Evolutionary conservation across 345 rosid genomes (phyloP).

Genomic region (Draba incana): DNA sequence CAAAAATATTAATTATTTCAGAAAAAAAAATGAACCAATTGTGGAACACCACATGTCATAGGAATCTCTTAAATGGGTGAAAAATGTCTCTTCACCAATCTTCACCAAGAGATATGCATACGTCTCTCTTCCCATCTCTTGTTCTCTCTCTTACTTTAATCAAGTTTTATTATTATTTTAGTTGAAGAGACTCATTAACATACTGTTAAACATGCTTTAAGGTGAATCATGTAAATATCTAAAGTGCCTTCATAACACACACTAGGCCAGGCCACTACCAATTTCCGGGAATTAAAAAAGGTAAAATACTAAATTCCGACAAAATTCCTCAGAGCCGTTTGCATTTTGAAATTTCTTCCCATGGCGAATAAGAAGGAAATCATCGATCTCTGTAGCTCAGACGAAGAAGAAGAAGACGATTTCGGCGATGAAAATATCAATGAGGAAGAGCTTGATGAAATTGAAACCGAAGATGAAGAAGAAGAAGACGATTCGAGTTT

Average conservation of each 20-base stretch:
- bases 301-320: neutral
- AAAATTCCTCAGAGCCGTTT: slow-evolving; percentile 24
- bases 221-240: slow-evolving; percentile 6
- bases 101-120: too few relatives aligned
- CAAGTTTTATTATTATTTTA: too few relatives aligned
- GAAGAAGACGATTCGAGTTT: slow-evolving; percentile 25
- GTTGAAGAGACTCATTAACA: too few relatives aligned
- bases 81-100: too few relatives aligned
- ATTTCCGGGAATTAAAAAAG: neutral
- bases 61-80: too few relatives aligned
- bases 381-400: slow-evolving; percentile 42
- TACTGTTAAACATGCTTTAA: too few relatives aligned
- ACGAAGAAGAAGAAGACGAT: slow-evolving; percentile 32
- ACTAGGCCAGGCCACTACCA: too few relatives aligned
- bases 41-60: too few relatives aligned
- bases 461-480: slow-evolving; percentile 19
- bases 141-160: too few relatives aligned
- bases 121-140: too few relatives aligned
- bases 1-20: too few relatives aligned
- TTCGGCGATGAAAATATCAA: slow-evolving; percentile 25
- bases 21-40: too few relatives aligned
- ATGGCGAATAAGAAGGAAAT: slow-evolving; percentile 23
- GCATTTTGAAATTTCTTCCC: slow-evolving; percentile 8
- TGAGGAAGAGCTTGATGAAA: neutral
- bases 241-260: neutral